Evolutionary conservation across 176 grass and related monocot genomes (phyloP).

Genomic region (Rhipidocladum racemiflorum): DNA sequence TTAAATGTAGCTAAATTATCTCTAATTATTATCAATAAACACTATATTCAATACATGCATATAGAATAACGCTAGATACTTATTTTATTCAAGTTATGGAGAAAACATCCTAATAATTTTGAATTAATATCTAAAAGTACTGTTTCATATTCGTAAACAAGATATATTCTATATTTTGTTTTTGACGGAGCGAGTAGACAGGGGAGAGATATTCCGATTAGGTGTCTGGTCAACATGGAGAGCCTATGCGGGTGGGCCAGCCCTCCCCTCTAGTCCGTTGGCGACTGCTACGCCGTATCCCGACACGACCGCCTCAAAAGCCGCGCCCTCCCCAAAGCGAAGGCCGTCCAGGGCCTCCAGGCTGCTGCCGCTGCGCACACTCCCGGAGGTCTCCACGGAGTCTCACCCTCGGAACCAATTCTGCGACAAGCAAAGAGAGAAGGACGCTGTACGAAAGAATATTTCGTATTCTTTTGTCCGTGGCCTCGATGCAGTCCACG

Average conservation of each 20-base stretch:
- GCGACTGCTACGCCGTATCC: not conserved
- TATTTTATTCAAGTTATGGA: too few species aligned
- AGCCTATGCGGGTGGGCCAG: not conserved
- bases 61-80: too few species aligned
- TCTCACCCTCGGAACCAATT: not conserved
- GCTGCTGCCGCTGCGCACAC: not conserved
- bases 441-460: not conserved
- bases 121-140: too few species aligned
- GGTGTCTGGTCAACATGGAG: not conserved
- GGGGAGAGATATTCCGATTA: not conserved
- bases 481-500: slow-evolving; percentile 31
- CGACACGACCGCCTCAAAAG: slow-evolving; percentile 13
- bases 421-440: too few species aligned
- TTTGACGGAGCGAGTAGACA: not conserved
- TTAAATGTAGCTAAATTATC: too few species aligned
- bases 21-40: too few species aligned
- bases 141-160: too few species aligned
- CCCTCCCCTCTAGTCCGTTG: not conserved
- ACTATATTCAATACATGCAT: too few species aligned
- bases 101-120: too few species aligned
- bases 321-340: not conserved
- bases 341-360: not conserved
- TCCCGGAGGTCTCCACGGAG: not conserved
- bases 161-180: too few species aligned
- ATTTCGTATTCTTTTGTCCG: not conserved